Conservation (phyloP, 2,329 filamentous ascomycete species). For the Chrysoporthe austroafricana region DNA sequence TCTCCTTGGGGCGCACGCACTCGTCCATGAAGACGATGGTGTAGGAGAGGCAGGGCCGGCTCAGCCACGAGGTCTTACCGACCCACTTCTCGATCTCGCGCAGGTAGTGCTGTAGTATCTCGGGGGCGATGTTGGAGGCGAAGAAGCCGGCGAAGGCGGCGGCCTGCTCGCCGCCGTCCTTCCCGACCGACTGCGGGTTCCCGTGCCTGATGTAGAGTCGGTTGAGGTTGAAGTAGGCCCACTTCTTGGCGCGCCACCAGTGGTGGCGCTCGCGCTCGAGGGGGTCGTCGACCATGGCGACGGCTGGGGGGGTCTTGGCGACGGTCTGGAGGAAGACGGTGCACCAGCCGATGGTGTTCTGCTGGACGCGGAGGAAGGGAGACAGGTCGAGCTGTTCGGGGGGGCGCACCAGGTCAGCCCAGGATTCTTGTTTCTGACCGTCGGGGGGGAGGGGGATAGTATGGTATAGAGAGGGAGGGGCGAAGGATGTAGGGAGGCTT, state of each 20-base stretch:
- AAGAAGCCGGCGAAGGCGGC: conserved; percentile 89
- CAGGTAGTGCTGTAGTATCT: conserved; percentile 94
- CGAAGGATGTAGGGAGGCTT: background rate
- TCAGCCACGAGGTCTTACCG: conserved; percentile 90
- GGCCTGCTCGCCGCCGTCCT: conserved; percentile 65
- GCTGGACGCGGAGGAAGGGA: conserved; percentile 74
- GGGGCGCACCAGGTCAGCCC: background rate
- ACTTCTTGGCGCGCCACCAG: conserved; percentile 99
- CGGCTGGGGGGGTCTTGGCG: conserved; percentile 79
- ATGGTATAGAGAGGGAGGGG: background rate
- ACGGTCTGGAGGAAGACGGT: conserved; percentile 91
- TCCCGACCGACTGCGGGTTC: conserved; percentile 76
- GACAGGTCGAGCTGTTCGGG: conserved; percentile 78
- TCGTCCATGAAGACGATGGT: conserved; percentile 95
- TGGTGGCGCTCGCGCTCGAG: conserved; percentile 91
- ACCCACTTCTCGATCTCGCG: conserved; percentile 98
- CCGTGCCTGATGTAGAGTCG: conserved; percentile 94
- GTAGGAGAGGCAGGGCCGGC: conserved; percentile 90
- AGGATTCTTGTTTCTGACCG: too few relatives aligned
- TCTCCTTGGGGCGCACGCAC: conserved; percentile 94
- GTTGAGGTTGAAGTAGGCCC: conserved; percentile 98
- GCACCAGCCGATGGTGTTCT: conserved; percentile 92
- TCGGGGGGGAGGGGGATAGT: background rate
- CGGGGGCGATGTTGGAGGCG: conserved; percentile 86
- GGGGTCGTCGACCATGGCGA: conserved; percentile 76